Evolutionary conservation across 305 asterid genomes (phyloP).

Genomic region (Rubia peregrina): DNA sequence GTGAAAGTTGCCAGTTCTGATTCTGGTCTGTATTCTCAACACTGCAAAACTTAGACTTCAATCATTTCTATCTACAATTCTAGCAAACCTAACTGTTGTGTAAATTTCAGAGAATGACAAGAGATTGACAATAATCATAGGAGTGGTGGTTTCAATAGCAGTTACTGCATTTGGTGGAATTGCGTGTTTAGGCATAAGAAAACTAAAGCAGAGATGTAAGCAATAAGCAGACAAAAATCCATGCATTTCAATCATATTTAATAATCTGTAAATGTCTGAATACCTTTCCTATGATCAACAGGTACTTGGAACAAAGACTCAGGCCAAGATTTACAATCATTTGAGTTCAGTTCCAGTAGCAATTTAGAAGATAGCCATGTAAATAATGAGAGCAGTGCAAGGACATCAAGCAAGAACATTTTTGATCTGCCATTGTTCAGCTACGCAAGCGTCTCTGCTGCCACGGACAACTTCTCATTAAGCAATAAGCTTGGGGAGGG

Average conservation of each 20-base stretch:
- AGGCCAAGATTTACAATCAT: slow-evolving; percentile 32
- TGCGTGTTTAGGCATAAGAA: slow-evolving; percentile 28
- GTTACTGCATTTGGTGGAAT: slow-evolving; percentile 26
- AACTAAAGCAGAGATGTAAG: slow-evolving; percentile 26
- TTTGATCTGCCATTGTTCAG: slow-evolving; percentile 33
- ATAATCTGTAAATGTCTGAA: not conserved
- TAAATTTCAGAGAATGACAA: slow-evolving; percentile 22
- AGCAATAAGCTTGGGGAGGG: slow-evolving; percentile 41
- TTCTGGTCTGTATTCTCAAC: slow-evolving; percentile 20
- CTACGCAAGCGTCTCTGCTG: slow-evolving; percentile 35
- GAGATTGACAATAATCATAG: slow-evolving; percentile 20
- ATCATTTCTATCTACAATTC: not conserved
- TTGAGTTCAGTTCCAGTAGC: slow-evolving; percentile 22
- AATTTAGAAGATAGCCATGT: slow-evolving; percentile 13
- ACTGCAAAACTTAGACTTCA: not conserved
- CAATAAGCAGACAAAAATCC: not conserved
- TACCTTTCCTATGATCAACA: slow-evolving; percentile 19
- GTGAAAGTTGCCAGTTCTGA: slow-evolving; percentile 27
- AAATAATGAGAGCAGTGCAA: not conserved
- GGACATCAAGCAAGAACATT: slow-evolving; percentile 11
- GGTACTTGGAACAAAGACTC: slow-evolving; percentile 17
- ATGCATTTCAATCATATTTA: not conserved
- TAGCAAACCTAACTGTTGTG: not conserved
- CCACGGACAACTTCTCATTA: slow-evolving; percentile 31
- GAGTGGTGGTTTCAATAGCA: slow-evolving; percentile 27